Conservation (phyloP, 2,329 filamentous ascomycete species). For the Calonectria henricotiae region DNA sequence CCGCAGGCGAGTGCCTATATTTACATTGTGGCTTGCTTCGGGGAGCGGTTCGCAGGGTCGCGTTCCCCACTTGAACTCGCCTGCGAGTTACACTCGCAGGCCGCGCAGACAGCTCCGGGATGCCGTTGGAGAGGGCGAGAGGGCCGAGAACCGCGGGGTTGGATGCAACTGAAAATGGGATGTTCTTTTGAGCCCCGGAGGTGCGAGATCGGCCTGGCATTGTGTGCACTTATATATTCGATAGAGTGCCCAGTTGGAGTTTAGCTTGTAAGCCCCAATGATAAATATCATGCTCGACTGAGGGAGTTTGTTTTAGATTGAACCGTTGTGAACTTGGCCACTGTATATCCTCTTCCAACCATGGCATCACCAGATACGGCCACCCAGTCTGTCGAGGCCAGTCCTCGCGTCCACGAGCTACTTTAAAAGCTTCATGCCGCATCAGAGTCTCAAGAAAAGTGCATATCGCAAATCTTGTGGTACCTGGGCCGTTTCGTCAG, state of each 20-base stretch:
- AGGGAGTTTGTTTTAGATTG: not conserved
- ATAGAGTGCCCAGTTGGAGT: not conserved
- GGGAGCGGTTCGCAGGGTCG: slow-evolving; percentile 17
- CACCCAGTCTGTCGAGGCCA: slow-evolving; percentile 48
- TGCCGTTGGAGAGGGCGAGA: not conserved
- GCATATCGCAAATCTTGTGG: slow-evolving; percentile 50
- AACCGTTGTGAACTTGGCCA: not conserved
- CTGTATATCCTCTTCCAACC: not conserved
- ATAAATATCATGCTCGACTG: slow-evolving; percentile 32
- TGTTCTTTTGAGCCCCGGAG: slow-evolving; percentile 3
- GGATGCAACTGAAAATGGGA: not conserved
- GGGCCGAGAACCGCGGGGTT: slow-evolving; percentile 10
- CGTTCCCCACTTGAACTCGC: not conserved
- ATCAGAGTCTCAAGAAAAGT: slow-evolving; percentile 51
- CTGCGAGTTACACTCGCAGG: not conserved
- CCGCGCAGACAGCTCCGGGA: not conserved
- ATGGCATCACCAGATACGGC: slow-evolving; percentile 47
- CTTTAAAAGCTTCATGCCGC: slow-evolving; percentile 51
- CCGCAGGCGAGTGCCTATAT: slow-evolving; percentile 5
- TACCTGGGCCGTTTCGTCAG: slow-evolving; percentile 47
- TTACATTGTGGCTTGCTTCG: slow-evolving; percentile 22
- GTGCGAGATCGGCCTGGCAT: slow-evolving; percentile 41
- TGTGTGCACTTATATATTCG: not conserved
- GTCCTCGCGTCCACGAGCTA: slow-evolving; percentile 49
- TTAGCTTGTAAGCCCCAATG: not conserved